These are phyloP conservation scores for Fusarium compactum DNA, from an alignment of 2,329 filamentous ascomycete genomes.

Conservation along the genomic window DNA sequence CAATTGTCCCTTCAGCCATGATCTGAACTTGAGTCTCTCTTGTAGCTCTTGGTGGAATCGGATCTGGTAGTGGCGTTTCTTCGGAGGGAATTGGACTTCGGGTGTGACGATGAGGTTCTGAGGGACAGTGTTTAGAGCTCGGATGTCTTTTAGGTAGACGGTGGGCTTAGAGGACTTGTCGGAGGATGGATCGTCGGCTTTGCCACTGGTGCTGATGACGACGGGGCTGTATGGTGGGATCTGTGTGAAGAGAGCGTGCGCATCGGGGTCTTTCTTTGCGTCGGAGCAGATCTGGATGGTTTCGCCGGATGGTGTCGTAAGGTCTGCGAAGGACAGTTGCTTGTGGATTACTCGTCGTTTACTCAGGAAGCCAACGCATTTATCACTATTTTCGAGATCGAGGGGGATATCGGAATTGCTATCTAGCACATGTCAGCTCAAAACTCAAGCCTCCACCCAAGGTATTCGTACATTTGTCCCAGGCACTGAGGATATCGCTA, in stretches of 20 bases:
- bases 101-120: slow-evolving; percentile 81
- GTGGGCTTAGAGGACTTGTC: slow-evolving; percentile 61
- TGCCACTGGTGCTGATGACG: slow-evolving; percentile 57
- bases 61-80: slow-evolving; percentile 85
- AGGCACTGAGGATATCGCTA: slow-evolving; percentile 45
- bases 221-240: slow-evolving; percentile 67
- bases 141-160: slow-evolving; percentile 70
- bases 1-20: slow-evolving; percentile 65
- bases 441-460: not conserved
- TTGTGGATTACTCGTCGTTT: slow-evolving; percentile 75
- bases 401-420: slow-evolving; percentile 42
- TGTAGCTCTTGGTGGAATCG: slow-evolving; percentile 77
- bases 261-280: slow-evolving; percentile 51
- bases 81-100: slow-evolving; percentile 78
- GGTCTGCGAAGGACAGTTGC: slow-evolving; percentile 76
- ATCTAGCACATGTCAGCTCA: slow-evolving; percentile 41
- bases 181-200: slow-evolving; percentile 41
- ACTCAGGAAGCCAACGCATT: slow-evolving; percentile 73
- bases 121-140: slow-evolving; percentile 52
- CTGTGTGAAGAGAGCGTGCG: slow-evolving; percentile 58
- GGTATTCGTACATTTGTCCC: slow-evolving; percentile 49
- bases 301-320: slow-evolving; percentile 55
- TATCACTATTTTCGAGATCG: slow-evolving; percentile 29
- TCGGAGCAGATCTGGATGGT: slow-evolving; percentile 61
- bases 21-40: slow-evolving; percentile 77